Conservation (phyloP, 768 basidiomycete species). For the Leucocoprinus leucothites region DNA sequence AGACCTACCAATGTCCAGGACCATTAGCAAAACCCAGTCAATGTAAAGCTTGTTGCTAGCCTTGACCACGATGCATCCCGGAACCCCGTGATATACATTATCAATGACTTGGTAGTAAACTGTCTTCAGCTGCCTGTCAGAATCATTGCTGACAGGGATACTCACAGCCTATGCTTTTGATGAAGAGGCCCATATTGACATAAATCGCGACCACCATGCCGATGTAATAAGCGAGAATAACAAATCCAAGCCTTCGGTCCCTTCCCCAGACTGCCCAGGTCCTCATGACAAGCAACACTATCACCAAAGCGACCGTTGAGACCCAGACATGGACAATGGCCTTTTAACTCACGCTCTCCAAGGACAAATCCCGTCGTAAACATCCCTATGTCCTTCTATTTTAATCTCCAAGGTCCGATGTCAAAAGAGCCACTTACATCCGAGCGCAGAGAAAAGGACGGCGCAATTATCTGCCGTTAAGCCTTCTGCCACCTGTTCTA, state of each 20-base stretch:
- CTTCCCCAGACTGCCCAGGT: conserved; percentile 13
- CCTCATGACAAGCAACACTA: conserved; percentile 7
- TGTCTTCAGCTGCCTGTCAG: not conserved
- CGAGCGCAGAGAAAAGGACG: not conserved
- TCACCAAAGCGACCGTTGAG: not conserved
- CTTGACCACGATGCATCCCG: conserved; percentile 1
- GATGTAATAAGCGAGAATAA: not conserved
- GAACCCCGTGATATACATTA: not conserved
- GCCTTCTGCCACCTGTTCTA: not conserved
- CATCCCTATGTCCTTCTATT: not conserved
- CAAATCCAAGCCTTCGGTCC: not conserved
- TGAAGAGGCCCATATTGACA: conserved; percentile 3
- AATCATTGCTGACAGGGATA: not conserved
- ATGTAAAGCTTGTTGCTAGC: conserved; percentile 5
- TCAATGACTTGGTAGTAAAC: not conserved
- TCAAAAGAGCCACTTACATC: not conserved
- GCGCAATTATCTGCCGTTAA: not conserved
- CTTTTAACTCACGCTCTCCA: not conserved
- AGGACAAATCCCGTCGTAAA: conserved; percentile 1
- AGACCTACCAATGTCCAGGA: conserved; percentile 6
- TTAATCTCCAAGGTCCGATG: not conserved
- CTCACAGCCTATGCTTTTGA: not conserved
- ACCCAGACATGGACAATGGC: not conserved
- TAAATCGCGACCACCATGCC: conserved; percentile 1
- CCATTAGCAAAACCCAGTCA: conserved; percentile 10